Evolutionary conservation across 495 filamentous ascomycete genomes (phyloP).

Genomic region (Podospora sp.): DNA sequence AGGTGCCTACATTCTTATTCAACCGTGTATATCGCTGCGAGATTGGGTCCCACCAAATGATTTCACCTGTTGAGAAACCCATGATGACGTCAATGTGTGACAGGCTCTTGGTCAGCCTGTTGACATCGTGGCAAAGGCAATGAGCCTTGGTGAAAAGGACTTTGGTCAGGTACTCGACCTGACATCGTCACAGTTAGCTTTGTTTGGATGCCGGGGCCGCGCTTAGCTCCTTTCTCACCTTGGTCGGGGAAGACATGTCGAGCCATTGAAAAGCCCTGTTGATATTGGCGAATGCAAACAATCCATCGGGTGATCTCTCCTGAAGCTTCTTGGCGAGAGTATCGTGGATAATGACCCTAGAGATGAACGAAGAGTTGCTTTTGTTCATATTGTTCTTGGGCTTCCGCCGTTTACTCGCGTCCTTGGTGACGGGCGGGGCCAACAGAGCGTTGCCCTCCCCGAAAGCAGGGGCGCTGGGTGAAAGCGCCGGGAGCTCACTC

Average conservation of each 20-base stretch:
- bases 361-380: slow-evolving; percentile 97
- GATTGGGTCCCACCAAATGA: slow-evolving; percentile 98
- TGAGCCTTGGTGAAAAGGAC: slow-evolving; percentile 96
- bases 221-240: slow-evolving; percentile 41
- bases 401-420: slow-evolving; percentile 77
- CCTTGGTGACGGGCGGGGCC: slow-evolving; percentile 62
- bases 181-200: slow-evolving; percentile 29
- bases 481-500: slow-evolving; percentile 41
- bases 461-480: slow-evolving; percentile 65
- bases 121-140: slow-evolving; percentile 92
- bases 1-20: slow-evolving; percentile 81
- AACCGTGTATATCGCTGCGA: slow-evolving; percentile 93
- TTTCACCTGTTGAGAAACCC: slow-evolving; percentile 93
- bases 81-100: slow-evolving; percentile 88
- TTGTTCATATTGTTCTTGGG: slow-evolving; percentile 97
- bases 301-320: slow-evolving; percentile 74
- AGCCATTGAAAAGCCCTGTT: slow-evolving; percentile 85
- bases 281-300: slow-evolving; percentile 92
- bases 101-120: slow-evolving; percentile 73
- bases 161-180: slow-evolving; percentile 88
- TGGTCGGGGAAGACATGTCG: slow-evolving; percentile 58
- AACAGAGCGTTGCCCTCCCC: slow-evolving; percentile 85
- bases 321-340: slow-evolving; percentile 71
- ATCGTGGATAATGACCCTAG: slow-evolving; percentile 90
- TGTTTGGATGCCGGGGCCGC: too few relatives aligned